A percentile compares a stretch with the other conserved stretches of the same genome.
Evolutionary conservation across 148 eudicot genomes (phyloP).

Genomic region (Vaccinium myrtillus): DNA sequence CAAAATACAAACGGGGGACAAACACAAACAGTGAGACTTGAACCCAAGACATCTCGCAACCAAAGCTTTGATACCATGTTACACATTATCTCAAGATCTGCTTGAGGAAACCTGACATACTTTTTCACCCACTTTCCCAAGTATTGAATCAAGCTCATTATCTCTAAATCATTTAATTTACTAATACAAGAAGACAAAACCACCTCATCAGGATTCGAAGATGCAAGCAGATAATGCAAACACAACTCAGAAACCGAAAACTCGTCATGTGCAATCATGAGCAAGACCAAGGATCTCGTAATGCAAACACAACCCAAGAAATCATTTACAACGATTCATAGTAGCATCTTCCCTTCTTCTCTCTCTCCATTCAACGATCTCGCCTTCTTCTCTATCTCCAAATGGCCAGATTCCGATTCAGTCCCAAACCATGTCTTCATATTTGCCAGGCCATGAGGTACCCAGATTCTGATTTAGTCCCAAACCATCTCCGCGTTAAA

Average conservation of each 20-base stretch:
- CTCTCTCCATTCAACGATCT: no score
- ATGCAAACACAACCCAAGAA: no score
- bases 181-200: conserved; percentile 61
- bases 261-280: conserved; percentile 76
- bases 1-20: no score
- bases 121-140: conserved; percentile 81
- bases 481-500: conserved; percentile 55
- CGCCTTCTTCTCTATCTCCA: no score
- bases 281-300: conserved; percentile 38
- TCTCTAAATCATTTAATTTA: conserved; percentile 59
- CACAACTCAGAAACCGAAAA: conserved; percentile 62
- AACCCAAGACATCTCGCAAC: no score
- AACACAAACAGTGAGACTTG: no score
- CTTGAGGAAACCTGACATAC: conserved; percentile 79
- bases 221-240: conserved; percentile 65
- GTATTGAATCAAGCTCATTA: conserved; percentile 61
- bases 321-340: no score
- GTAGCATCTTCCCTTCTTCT: no score
- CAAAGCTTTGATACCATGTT: no score
- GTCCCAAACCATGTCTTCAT: background rate
- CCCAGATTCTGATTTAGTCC: conserved; percentile 23
- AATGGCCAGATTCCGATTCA: no score
- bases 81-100: no score
- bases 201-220: conserved; percentile 64
- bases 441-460: conserved; percentile 55